Conservation (phyloP, 352 stramenopile species). For the Globisporangium sylvaticum region DNA sequence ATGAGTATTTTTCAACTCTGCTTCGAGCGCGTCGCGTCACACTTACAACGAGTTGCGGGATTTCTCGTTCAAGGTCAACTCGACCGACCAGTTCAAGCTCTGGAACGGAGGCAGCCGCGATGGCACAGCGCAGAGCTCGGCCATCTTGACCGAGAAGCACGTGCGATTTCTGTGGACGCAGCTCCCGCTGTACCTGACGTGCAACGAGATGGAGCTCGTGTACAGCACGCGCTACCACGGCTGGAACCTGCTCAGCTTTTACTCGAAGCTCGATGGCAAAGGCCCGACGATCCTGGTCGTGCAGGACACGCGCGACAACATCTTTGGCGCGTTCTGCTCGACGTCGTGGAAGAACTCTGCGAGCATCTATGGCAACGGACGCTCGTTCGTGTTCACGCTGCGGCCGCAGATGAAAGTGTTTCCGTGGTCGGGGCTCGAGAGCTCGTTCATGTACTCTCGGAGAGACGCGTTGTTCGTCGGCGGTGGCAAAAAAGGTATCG, state of each 20-base stretch:
- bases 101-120: constrained; percentile 16
- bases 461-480: constrained; percentile 59
- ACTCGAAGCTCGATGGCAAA: constrained; percentile 47
- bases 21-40: no score
- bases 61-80: constrained; percentile 50
- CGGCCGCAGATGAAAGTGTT: constrained; percentile 51
- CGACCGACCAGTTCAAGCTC: constrained; percentile 55
- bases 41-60: constrained; percentile 25
- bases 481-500: constrained; percentile 61
- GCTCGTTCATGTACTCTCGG: constrained; percentile 67
- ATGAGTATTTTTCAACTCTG: no score
- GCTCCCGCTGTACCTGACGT: constrained; percentile 54
- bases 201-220: constrained; percentile 67
- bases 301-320: constrained; percentile 61
- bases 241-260: constrained; percentile 73
- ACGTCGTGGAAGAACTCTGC: constrained; percentile 52
- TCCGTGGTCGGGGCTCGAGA: constrained; percentile 59
- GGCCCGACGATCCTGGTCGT: constrained; percentile 64
- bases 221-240: constrained; percentile 62
- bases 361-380: constrained; percentile 69
- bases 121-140: constrained; percentile 32
- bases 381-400: constrained; percentile 73
- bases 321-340: constrained; percentile 74
- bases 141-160: constrained; percentile 62
- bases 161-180: constrained; percentile 64